Evolutionary conservation across 2,329 filamentous ascomycete genomes (phyloP).

Genomic region (Fusarium sp.): DNA sequence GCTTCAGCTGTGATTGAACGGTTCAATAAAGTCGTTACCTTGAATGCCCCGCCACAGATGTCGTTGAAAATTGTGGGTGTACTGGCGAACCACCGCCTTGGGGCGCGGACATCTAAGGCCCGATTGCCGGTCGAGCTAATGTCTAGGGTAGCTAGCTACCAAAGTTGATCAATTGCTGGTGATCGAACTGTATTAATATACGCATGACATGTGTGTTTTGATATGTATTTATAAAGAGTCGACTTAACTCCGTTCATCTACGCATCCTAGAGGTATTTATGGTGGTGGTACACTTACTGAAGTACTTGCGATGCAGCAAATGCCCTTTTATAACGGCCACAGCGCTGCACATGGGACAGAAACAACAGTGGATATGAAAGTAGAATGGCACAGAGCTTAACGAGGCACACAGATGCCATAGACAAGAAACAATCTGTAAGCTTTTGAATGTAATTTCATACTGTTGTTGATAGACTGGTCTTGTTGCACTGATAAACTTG

Average conservation of each 20-base stretch:
- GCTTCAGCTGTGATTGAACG: slow-evolving; percentile 21
- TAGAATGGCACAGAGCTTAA: not conserved
- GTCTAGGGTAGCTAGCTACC: slow-evolving; percentile 23
- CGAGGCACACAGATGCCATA: not conserved
- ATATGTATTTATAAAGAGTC: not conserved
- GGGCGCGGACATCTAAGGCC: slow-evolving; percentile 25
- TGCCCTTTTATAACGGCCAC: too few relatives aligned
- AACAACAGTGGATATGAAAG: not conserved
- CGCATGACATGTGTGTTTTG: not conserved
- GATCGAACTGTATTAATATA: not conserved
- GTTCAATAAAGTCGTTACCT: slow-evolving; percentile 33
- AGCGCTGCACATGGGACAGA: not conserved
- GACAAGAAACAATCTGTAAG: not conserved
- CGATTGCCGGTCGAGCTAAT: slow-evolving; percentile 30
- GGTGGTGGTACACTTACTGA: not conserved
- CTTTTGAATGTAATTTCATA: not conserved
- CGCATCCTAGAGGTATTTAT: not conserved
- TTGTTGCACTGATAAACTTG: not conserved
- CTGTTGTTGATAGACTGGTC: not conserved
- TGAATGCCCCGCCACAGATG: slow-evolving; percentile 41
- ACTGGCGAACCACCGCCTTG: slow-evolving; percentile 7
- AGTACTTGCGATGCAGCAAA: not conserved
- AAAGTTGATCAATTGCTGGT: not conserved
- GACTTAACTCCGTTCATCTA: fast-evolving
- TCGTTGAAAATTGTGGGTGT: slow-evolving; percentile 48